Conservation (phyloP, 352 stramenopile species). For the Globisporangium recalcitrans region DNA sequence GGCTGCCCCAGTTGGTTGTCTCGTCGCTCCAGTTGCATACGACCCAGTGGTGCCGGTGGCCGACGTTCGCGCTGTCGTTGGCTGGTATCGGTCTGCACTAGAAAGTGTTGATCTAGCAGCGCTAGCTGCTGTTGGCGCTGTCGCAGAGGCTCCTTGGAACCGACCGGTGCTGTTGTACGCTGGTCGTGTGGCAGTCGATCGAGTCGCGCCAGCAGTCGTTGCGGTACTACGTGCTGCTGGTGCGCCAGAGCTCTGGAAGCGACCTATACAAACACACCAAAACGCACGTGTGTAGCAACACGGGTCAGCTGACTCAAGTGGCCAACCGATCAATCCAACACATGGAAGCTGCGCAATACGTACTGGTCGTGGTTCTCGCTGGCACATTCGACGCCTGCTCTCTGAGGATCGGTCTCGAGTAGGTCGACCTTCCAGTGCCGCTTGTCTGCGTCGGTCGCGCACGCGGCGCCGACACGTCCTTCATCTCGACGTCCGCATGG, state of each 20-base stretch:
- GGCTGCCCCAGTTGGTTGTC: background rate
- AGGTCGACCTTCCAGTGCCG: background rate
- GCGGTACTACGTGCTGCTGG: background rate
- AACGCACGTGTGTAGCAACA: background rate
- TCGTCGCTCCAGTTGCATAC: background rate
- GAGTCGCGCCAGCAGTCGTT: background rate
- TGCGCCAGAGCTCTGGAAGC: constrained; percentile 4
- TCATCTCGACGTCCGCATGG: constrained; percentile 15
- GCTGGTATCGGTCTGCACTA: background rate
- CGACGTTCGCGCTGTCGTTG: background rate
- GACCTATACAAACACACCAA: background rate
- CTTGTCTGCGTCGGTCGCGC: background rate
- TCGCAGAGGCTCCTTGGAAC: background rate
- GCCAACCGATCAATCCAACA: background rate
- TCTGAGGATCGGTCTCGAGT: constrained; percentile 8
- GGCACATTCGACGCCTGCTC: constrained; percentile 14
- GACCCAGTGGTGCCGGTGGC: background rate
- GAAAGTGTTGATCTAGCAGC: background rate
- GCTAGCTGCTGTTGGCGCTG: constrained; percentile 1
- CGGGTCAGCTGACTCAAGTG: background rate
- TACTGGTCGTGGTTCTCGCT: background rate
- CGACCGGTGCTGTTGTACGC: constrained; percentile 2
- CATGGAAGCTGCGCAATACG: background rate
- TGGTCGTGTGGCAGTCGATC: background rate
- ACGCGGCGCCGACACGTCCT: constrained; percentile 12